phyloP scores from a whole-genome alignment of 192 early-diverging fungal species.

The Backusella liffmaniae region DNA sequence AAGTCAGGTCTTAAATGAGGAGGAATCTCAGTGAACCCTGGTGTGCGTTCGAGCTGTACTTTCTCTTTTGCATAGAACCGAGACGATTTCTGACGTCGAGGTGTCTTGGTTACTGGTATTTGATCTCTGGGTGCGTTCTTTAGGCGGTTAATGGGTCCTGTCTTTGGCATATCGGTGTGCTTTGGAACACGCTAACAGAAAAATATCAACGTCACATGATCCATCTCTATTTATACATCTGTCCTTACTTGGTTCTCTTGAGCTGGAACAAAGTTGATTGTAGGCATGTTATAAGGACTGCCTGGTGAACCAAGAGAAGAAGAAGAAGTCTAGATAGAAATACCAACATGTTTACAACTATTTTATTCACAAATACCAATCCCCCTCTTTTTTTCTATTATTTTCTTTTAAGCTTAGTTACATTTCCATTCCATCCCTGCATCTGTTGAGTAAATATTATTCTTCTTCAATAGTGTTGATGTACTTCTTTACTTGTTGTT shows the following conservation, averaged over 20 bases:
- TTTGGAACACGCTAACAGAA: not conserved
- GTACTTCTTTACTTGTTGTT: not conserved
- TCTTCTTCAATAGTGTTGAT: not conserved
- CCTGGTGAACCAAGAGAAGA: not conserved
- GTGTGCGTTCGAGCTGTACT: conserved; percentile 78
- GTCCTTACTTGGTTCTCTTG: conserved; percentile 12
- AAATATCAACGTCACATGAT: not conserved
- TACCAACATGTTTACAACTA: not conserved
- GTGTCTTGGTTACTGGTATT: conserved; percentile 76
- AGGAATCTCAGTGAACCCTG: conserved; percentile 74
- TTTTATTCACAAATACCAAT: not conserved
- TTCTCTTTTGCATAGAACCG: conserved; percentile 83
- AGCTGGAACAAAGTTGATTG: conserved; percentile 8
- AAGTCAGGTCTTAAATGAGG: conserved; percentile 82
- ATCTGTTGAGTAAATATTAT: conserved; percentile 6
- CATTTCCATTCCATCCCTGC: conserved; percentile 34
- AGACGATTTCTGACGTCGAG: conserved; percentile 80
- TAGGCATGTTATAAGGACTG: not conserved
- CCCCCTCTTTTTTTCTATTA: not conserved
- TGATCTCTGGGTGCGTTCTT: conserved; percentile 64
- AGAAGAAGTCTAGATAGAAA: not conserved
- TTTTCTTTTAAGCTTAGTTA: not conserved
- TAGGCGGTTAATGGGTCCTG: conserved; percentile 45
- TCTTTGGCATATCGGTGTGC: conserved; percentile 24
- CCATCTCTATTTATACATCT: not conserved